Conservation (phyloP, 352 stramenopile species). For the Achlya hypogyna region DNA sequence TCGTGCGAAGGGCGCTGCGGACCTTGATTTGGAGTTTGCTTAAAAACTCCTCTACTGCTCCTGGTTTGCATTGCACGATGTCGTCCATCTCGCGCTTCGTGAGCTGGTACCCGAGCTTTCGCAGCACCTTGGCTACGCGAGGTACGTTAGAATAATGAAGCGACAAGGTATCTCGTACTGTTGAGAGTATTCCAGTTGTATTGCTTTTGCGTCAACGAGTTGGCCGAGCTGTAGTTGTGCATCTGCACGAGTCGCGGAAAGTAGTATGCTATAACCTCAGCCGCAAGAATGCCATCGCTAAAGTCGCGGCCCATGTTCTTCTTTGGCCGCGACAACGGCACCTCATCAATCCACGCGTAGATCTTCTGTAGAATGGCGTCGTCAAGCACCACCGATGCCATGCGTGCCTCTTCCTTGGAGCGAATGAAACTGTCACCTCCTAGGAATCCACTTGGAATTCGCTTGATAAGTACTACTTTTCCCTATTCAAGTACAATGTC, state of each 20-base stretch:
- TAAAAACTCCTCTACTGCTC: conserved; percentile 86
- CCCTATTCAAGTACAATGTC: no score
- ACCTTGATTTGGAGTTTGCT: conserved; percentile 88
- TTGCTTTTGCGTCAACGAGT: conserved; percentile 89
- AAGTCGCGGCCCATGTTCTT: conserved; percentile 94
- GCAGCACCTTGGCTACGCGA: conserved; percentile 70
- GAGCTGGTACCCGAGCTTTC: conserved; percentile 72
- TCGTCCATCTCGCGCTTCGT: conserved; percentile 87
- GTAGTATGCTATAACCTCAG: conserved; percentile 91
- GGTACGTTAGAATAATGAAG: conserved; percentile 9
- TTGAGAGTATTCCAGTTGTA: conserved; percentile 96
- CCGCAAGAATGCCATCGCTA: conserved; percentile 86
- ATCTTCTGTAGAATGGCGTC: conserved; percentile 89
- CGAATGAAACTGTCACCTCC: background rate
- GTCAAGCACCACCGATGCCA: conserved; percentile 31
- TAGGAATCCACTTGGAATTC: no score
- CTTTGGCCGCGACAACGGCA: conserved; percentile 91
- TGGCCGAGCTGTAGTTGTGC: conserved; percentile 94
- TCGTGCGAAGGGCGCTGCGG: background rate
- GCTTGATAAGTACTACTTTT: no score
- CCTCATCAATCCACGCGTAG: conserved; percentile 94
- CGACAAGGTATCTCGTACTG: conserved; percentile 39
- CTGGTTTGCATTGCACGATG: conserved; percentile 80
- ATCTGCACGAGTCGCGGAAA: conserved; percentile 93
- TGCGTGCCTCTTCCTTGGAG: background rate